A percentile compares a stretch with the other conserved stretches of the same genome.
phyloP scores from a whole-genome alignment of 768 basidiomycete species.

The Pisolithus microcarpus region DNA sequence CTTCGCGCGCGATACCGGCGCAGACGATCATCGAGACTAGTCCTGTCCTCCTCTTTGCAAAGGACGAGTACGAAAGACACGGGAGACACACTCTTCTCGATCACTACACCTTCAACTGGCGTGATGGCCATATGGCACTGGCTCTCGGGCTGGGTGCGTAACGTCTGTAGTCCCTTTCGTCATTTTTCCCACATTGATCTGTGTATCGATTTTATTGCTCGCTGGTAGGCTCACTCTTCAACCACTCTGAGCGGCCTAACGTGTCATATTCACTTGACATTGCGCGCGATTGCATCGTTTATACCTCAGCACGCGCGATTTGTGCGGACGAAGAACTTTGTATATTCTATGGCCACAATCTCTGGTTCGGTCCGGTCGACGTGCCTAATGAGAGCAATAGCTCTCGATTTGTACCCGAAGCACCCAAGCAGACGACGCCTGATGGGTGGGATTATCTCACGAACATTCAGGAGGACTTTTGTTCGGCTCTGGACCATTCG shows the following conservation, averaged over 20 bases:
- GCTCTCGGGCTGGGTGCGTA: slow-evolving; percentile 69
- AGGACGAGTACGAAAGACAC: slow-evolving; percentile 62
- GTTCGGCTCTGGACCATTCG: neutral
- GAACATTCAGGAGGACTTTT: slow-evolving; percentile 5
- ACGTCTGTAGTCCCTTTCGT: neutral
- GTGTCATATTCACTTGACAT: slow-evolving; percentile 55
- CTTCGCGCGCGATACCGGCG: slow-evolving; percentile 30
- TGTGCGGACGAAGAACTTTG: slow-evolving; percentile 64
- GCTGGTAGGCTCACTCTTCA: slow-evolving; percentile 68
- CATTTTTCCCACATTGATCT: neutral
- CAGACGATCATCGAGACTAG: slow-evolving; percentile 74
- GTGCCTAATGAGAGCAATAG: neutral
- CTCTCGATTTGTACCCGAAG: neutral
- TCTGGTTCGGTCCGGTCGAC: slow-evolving; percentile 54
- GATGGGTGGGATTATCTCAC: slow-evolving; percentile 8
- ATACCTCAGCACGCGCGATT: slow-evolving; percentile 48
- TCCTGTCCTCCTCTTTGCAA: slow-evolving; percentile 72
- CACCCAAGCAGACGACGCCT: neutral
- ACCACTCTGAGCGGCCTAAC: slow-evolving; percentile 66
- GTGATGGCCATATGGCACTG: slow-evolving; percentile 67
- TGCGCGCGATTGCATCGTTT: slow-evolving; percentile 52
- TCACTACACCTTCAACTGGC: slow-evolving; percentile 73
- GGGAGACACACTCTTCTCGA: slow-evolving; percentile 60
- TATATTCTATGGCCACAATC: slow-evolving; percentile 66
- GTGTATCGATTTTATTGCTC: neutral